Evolutionary conservation across 163 green algal species (phyloP), one percentile per base, ranked within the genome.

Genomic region (Coccomyxa subellipsoidea): DNA sequence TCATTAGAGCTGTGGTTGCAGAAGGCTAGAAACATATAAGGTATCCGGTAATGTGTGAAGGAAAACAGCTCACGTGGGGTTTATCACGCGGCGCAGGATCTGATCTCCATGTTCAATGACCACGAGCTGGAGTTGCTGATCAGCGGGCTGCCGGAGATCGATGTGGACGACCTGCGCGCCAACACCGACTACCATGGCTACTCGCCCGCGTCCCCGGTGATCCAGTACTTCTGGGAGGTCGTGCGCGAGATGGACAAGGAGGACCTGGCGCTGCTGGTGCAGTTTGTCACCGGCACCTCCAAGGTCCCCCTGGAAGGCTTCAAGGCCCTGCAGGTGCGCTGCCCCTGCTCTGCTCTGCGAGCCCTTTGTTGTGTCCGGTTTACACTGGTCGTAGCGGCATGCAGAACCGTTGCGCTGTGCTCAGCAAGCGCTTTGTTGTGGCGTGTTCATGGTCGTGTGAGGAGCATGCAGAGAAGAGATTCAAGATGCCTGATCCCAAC

Each of bases 61-160:
- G 31, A 9, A 76, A 9, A 76, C 69, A 36, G 47, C 5, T 27
- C 0, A n/a, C n/a, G n/a, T 59, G 4, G 23, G 47, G 47, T 12
- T 12, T 8, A 7, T 59, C 47, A 10, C 40, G 47, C 47, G 47
- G 66, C 73, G 25, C 86, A 90, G 39, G 85, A 96, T n/a, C 87
- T 97, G 80, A 91, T 98, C 75, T 84, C 78, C 79, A 94, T 99
- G 18, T 99, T 99, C 89, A 98, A 96, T 85, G 94, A 98, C 88
- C 90, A 95, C 80, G 96, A 99, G 93, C 94, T 99, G 78, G 96
- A 99, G 92, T 91, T 99, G 84, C 89, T 99, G 37, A 98, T 99
- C 87, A 92, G 83, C 75, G 96, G 96, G 18, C 91, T 99, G 88
- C 96, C 96, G 0, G 94, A 99, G 82, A 96, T 99, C 34, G 95